A percentile compares a stretch with the other conserved stretches of the same genome.
phyloP scores from a whole-genome alignment of 2,329 filamentous ascomycete species.

The Aspergillus ochraceus region DNA sequence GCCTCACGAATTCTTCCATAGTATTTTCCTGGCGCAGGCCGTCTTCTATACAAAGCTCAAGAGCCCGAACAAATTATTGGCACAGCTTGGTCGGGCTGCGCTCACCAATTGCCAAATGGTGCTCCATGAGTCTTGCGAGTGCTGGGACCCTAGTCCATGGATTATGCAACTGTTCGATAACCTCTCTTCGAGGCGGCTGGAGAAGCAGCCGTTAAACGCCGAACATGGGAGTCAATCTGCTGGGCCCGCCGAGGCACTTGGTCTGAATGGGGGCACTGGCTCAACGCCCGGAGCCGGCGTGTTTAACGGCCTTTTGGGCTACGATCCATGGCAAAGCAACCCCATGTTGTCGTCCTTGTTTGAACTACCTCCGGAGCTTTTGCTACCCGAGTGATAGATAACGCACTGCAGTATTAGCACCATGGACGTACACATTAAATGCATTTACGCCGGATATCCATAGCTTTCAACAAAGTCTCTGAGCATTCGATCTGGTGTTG shows the following conservation, averaged over 20 bases:
- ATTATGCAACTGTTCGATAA: slow-evolving; percentile 3
- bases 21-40: slow-evolving; percentile 2
- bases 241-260: neutral
- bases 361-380: neutral
- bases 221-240: neutral
- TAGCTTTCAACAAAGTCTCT: too few relatives aligned
- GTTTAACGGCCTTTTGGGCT: neutral
- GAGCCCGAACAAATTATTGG: neutral
- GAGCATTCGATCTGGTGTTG: too few relatives aligned
- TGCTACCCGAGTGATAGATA: too few relatives aligned
- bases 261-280: neutral
- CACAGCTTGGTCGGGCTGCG: neutral
- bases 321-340: neutral
- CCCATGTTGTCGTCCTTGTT: neutral
- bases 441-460: too few relatives aligned
- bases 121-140: neutral
- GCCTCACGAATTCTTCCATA: slow-evolving; percentile 3
- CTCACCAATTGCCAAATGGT: slow-evolving; percentile 3
- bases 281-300: neutral
- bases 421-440: too few relatives aligned
- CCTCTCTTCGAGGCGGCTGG: neutral
- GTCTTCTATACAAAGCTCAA: neutral
- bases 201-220: neutral
- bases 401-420: too few relatives aligned
- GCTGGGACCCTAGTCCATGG: neutral